Percentiles rank a stretch among this genome's conserved stretches.
phyloP scores from a whole-genome alignment of 163 green algal genomes.

The Prototheca wickerhamii region DNA sequence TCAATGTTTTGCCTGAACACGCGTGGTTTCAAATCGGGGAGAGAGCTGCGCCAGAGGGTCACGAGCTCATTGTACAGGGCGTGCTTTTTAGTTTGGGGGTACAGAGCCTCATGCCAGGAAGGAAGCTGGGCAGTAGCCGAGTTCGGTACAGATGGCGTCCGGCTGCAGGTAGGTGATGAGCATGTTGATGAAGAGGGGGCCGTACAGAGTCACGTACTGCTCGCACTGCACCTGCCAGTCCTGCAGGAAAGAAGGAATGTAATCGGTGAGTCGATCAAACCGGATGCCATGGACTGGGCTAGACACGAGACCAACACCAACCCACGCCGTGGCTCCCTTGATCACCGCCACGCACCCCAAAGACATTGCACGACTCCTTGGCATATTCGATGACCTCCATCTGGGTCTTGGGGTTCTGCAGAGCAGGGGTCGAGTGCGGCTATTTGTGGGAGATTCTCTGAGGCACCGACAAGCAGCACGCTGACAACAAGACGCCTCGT shows the following conservation, averaged over 20 bases:
- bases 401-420: conserved; percentile 36
- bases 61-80: too few relatives aligned
- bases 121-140: background rate
- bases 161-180: conserved; percentile 28
- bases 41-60: too few relatives aligned
- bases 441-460: background rate
- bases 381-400: conserved; percentile 33
- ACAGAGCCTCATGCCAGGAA: too few relatives aligned
- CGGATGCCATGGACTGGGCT: background rate
- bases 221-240: conserved; percentile 32
- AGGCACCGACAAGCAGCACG: background rate
- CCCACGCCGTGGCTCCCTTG: too few relatives aligned
- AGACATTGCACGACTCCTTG: conserved; percentile 29
- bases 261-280: background rate
- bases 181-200: conserved; percentile 32
- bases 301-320: background rate
- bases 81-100: too few relatives aligned
- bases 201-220: conserved; percentile 36
- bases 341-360: too few relatives aligned
- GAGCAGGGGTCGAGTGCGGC: background rate
- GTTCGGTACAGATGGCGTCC: background rate
- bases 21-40: too few relatives aligned
- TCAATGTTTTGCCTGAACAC: too few relatives aligned
- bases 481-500: background rate
- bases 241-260: background rate